A percentile compares a stretch with the other conserved stretches of the same genome.
Conservation (phyloP, 805 yeast species). For the Debaryomyces prosopidis region DNA sequence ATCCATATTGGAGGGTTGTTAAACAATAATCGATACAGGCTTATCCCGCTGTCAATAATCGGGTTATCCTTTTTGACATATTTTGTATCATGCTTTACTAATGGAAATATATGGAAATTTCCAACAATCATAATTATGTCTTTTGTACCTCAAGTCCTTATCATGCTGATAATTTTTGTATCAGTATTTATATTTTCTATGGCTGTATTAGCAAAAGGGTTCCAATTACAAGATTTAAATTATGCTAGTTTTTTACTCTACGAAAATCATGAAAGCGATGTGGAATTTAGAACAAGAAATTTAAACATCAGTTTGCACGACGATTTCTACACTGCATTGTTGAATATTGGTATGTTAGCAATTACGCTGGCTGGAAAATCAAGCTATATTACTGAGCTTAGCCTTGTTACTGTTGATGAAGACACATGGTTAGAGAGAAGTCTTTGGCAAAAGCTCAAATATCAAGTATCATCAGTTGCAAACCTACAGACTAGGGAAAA, state of each 20-base stretch:
- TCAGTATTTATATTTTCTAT: slow-evolving; percentile 55
- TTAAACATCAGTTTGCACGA: slow-evolving; percentile 48
- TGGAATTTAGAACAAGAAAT: slow-evolving; percentile 17
- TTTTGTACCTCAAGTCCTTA: slow-evolving; percentile 65
- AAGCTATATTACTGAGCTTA: slow-evolving; percentile 62
- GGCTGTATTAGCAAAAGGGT: slow-evolving; percentile 61
- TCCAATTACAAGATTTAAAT: slow-evolving; percentile 32
- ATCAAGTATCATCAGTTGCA: not conserved
- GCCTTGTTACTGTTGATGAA: slow-evolving; percentile 46
- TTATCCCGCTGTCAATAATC: slow-evolving; percentile 62
- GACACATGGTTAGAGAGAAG: slow-evolving; percentile 57
- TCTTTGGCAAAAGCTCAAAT: slow-evolving; percentile 18
- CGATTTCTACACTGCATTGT: slow-evolving; percentile 65
- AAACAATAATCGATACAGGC: slow-evolving; percentile 51
- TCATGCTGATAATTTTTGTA: slow-evolving; percentile 47
- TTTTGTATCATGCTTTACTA: slow-evolving; percentile 32
- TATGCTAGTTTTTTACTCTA: slow-evolving; percentile 32
- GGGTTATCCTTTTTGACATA: slow-evolving; percentile 55
- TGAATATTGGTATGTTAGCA: slow-evolving; percentile 61
- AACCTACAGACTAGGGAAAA: not conserved
- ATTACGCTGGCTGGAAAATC: slow-evolving; percentile 68
- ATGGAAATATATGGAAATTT: slow-evolving; percentile 44
- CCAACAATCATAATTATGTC: slow-evolving; percentile 61
- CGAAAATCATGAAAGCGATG: slow-evolving; percentile 20
- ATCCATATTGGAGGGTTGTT: slow-evolving; percentile 65